A percentile compares a stretch with the other conserved stretches of the same genome.
These are phyloP conservation scores for Tulasnella sp. DNA, from an alignment of 768 basidiomycete species.

Conservation along the genomic window DNA sequence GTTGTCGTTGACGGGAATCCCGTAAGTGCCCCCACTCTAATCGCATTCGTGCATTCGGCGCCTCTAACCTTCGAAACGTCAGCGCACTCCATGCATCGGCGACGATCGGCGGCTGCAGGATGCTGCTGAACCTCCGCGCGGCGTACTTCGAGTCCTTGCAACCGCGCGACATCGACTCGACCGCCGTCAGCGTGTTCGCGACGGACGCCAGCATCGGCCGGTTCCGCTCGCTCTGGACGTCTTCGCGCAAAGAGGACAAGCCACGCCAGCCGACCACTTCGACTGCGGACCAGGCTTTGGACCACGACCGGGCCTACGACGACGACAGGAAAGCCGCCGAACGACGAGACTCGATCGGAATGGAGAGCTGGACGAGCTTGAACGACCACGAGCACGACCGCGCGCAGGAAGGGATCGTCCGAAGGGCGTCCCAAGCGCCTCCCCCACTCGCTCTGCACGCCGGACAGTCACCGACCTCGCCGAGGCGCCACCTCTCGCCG, in stretches of 20 bases:
- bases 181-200: background rate
- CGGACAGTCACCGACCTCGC: background rate
- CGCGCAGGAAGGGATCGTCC: background rate
- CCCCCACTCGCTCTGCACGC: background rate
- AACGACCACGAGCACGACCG: background rate
- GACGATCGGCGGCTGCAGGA: slow-evolving; percentile 16
- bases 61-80: background rate
- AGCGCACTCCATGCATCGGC: slow-evolving; percentile 18
- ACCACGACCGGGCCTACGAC: background rate
- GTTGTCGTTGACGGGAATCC: background rate
- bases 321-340: background rate
- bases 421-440: background rate
- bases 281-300: too few relatives aligned
- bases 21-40: background rate
- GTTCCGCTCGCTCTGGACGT: background rate
- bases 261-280: background rate
- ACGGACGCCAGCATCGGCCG: slow-evolving; percentile 1
- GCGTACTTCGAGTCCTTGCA: slow-evolving; percentile 20
- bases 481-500: background rate
- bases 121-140: slow-evolving; percentile 28
- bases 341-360: background rate
- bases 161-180: background rate
- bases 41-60: background rate
- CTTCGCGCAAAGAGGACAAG: background rate
- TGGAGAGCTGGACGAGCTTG: background rate